Percentiles rank a stretch among this genome's conserved stretches.
These are phyloP conservation scores for Mycena crocata DNA, from an alignment of 768 basidiomycete genomes.

Conservation along the genomic window DNA sequence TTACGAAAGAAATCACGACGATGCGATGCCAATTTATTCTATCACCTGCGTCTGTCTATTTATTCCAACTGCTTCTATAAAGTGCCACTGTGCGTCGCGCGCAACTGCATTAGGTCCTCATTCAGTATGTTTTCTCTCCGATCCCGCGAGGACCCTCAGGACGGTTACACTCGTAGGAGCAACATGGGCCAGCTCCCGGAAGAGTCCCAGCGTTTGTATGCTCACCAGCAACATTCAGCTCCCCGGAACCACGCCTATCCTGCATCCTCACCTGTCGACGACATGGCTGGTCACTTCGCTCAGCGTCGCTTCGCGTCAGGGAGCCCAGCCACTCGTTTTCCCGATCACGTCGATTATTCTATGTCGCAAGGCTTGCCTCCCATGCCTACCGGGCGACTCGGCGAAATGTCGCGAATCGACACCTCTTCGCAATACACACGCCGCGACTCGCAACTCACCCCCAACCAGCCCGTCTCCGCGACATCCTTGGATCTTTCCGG, in stretches of 20 bases:
- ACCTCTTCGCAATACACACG: slow-evolving; percentile 21
- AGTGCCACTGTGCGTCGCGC: neutral
- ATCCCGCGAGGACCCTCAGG: slow-evolving; percentile 18
- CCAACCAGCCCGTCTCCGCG: slow-evolving; percentile 22
- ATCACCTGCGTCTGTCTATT: neutral
- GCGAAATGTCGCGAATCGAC: slow-evolving; percentile 31
- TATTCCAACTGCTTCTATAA: neutral
- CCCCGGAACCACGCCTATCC: slow-evolving; percentile 10
- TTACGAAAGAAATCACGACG: neutral
- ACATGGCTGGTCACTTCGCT: slow-evolving; percentile 10
- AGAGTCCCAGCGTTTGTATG: slow-evolving; percentile 17
- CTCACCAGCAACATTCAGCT: slow-evolving; percentile 8
- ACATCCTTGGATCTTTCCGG: slow-evolving; percentile 24
- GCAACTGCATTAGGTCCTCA: neutral
- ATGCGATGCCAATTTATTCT: slow-evolving; percentile 15
- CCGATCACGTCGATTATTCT: slow-evolving; percentile 29
- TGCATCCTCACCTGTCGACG: neutral
- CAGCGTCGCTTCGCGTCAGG: slow-evolving; percentile 17
- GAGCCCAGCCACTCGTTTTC: slow-evolving; percentile 18
- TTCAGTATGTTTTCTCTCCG: slow-evolving; percentile 12
- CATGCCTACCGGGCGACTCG: slow-evolving; percentile 15
- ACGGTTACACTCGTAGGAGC: slow-evolving; percentile 6
- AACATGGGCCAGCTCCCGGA: slow-evolving; percentile 15
- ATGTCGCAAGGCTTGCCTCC: slow-evolving; percentile 12
- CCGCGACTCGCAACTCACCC: slow-evolving; percentile 20